Percentiles rank a stretch among this genome's conserved stretches.
Evolutionary conservation across 2,329 filamentous ascomycete species (phyloP).

Genomic region (Aureobasidium sp.): DNA sequence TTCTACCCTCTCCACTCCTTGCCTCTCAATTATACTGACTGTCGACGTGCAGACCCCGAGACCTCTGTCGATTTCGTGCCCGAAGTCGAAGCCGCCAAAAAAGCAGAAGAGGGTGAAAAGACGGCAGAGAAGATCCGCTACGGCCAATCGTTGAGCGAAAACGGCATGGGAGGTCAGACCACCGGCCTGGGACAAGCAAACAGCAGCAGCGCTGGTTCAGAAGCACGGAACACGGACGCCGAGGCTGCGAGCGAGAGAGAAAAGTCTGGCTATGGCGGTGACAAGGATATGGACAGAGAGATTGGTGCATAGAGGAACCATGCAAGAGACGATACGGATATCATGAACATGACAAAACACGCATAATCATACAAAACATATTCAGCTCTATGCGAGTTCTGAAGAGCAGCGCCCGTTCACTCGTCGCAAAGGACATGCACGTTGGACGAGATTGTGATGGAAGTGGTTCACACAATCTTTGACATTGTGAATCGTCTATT

Average conservation of each 20-base stretch:
- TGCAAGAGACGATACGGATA: not conserved
- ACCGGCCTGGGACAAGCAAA: conserved; percentile 30
- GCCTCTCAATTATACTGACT: conserved; percentile 14
- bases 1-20: not conserved
- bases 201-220: conserved; percentile 34
- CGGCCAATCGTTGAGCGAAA: conserved; percentile 48
- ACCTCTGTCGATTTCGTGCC: conserved; percentile 28
- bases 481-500: not conserved
- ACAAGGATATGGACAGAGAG: conserved; percentile 36
- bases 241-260: conserved; percentile 36
- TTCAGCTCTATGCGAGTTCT: not conserved
- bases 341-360: not conserved
- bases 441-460: not conserved
- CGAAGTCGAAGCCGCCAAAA: conserved; percentile 25
- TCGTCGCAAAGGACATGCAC: not conserved
- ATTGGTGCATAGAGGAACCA: conserved; percentile 41
- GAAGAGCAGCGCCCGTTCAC: not conserved
- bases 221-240: conserved; percentile 22
- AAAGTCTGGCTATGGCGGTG: conserved; percentile 46
- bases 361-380: not conserved
- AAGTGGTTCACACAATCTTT: not conserved
- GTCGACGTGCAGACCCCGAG: conserved; percentile 14
- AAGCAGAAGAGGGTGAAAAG: conserved; percentile 34
- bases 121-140: conserved; percentile 47
- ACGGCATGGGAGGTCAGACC: conserved; percentile 48